Evolutionary conservation across 805 yeast species (phyloP), one percentile per base, ranked within the genome.

Genomic region (Metschnikowia drakensbergensis): DNA sequence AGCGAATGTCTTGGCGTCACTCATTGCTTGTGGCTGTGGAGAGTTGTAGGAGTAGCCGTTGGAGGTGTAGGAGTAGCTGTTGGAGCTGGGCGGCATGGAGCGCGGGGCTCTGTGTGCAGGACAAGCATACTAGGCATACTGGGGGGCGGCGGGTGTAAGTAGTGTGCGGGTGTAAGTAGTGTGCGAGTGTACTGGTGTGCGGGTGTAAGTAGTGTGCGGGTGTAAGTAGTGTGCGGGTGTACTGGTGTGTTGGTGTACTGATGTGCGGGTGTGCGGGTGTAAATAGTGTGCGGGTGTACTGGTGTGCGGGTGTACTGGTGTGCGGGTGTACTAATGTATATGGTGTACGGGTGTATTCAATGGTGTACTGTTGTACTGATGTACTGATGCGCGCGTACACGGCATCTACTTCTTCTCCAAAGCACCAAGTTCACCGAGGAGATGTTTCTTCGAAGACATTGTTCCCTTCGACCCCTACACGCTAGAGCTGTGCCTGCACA

Each of bases 1-100:
- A n/a, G 50, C 50, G 42, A 50, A 50, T 4, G 52, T 42, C 4
- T 45, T 47, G 5, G 59, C 54, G 17, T 56, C 43, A 5, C 17
- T 22, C 43, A 40, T 38, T 8, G 17, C 17, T 17, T 17, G 17
- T 17, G 17, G 17, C 2, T 17, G 17, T 17, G n/a, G n/a, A n/a
- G n/a, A n/a, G n/a, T n/a, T n/a, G 6, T 11, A 34, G 17, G 17
- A 17, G 17, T 17, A 17, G 17, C 17, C 17, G 17, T 17, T 17
- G 17, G 17, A n/a, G 17, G 17, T 17, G 17, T 17, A 17, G 17
- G 17, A 17, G 17, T 17, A 17, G 17, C 17, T 17, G 17, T 17
- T 17, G 17, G 17, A 17, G 17, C 2, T 17, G 2, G 17, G 17
- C 17, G 17, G 17, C 17, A 17, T 17, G 17, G 17, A 17, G 17